Base-by-base conservation (phyloP, 2,329 filamentous ascomycete genomes). In the Fusarium sp. region DNA sequence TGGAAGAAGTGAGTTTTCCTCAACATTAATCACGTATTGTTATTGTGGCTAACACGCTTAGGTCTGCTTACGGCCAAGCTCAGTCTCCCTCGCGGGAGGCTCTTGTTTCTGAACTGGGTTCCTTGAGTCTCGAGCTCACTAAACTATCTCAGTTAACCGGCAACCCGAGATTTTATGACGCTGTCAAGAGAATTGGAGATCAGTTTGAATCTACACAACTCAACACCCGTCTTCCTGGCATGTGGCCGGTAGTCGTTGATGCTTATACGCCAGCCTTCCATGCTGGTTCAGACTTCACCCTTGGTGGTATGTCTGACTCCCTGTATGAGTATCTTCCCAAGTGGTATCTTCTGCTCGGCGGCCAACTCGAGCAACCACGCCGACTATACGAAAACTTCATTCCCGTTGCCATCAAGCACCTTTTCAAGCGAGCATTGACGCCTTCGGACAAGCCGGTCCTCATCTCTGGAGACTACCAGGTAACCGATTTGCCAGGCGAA, bases 351-450 rank as follows among this genome's bases (percentile, higher is more conserved):
- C 84, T 94, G 13, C 86, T 94, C 1, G 90, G 90, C 28, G 92
- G 92, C n/a, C 69, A 76, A 24, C 79, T 84, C 36, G 77, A 79
- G 26, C 77, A 79, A 38, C 77, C 77, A 24, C 75, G 75, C 26
- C 62, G 64, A 20, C 78, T 81, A 53, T 85, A 85, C 59, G 80
- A 82, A 65, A 75, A 77, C 28, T 83, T 85, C 76, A 81, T 81
- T 42, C 77, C 68, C 20, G 85, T 79, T 77, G 92, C 83, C 14
- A 78, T 90, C 69, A 84, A 89, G 63, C 83, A 91, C 66, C 83
- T 94, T n/a, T 87, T 94, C 66, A 94, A 90, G 81, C 86, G 89
- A 22, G 92, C 92, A 0, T 88, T 93, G 85, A 85, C 89, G 6
- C 88, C 88, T 4, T 83, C 83, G n/a, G 81, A 85, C 17, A 84